A percentile compares a stretch with the other conserved stretches of the same genome.
Evolutionary conservation across 495 filamentous ascomycete species (phyloP).

Genomic region (Xylaria sp.): DNA sequence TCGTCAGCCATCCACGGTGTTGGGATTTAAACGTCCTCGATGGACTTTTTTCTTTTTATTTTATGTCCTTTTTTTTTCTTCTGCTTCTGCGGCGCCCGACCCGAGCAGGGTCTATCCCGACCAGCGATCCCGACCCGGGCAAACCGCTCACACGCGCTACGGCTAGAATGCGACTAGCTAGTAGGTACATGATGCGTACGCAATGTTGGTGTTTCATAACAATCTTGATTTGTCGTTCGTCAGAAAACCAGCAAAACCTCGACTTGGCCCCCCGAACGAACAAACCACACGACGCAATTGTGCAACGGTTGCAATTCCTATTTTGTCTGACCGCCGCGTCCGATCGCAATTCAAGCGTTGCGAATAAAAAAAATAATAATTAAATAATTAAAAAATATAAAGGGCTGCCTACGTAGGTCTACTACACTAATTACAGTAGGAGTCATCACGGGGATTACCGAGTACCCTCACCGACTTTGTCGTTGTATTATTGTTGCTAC

Average conservation of each 20-base stretch:
- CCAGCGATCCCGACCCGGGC: slow-evolving; percentile 13
- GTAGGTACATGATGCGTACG: neutral
- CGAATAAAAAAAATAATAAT: no score
- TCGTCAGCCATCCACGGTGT: slow-evolving; percentile 11
- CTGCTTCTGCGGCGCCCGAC: neutral
- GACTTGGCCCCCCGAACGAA: neutral
- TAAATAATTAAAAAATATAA: no score
- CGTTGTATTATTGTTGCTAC: neutral
- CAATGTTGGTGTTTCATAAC: neutral
- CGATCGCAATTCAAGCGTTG: neutral
- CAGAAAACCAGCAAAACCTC: neutral
- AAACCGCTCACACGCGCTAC: neutral
- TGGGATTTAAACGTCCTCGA: slow-evolving; percentile 7
- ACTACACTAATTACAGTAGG: neutral
- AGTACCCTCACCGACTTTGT: slow-evolving; percentile 20
- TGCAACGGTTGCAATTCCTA: neutral
- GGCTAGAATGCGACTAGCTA: neutral
- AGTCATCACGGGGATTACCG: slow-evolving; percentile 10
- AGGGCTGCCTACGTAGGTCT: no score
- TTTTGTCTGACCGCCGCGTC: slow-evolving; percentile 8
- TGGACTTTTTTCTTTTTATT: no score
- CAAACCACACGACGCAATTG: neutral
- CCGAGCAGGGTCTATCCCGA: slow-evolving; percentile 4
- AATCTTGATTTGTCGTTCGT: neutral
- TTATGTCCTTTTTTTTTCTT: no score